phyloP scores from a whole-genome alignment of 1,284 basidiomycete species.

The Erythrobasidium hasegawianum region DNA sequence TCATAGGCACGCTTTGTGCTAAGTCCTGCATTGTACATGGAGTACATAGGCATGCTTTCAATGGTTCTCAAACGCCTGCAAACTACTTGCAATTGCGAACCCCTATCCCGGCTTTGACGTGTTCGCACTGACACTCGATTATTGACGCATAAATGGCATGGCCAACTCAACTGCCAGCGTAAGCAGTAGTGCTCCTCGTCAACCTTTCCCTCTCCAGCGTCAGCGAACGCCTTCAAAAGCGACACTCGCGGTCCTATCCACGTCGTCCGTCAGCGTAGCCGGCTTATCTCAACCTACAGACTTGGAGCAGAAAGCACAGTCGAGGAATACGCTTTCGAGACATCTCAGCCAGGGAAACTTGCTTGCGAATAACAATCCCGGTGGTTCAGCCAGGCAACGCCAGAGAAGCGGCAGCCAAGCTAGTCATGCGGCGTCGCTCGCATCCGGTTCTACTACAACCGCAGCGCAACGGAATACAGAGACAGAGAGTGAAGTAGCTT shows the following conservation, averaged over 20 bases:
- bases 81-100: too few species aligned
- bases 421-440: neutral
- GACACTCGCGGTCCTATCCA: conserved; percentile 4
- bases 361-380: neutral
- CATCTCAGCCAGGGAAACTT: conserved; percentile 27
- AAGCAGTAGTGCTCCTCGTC: neutral
- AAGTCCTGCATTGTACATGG: too few species aligned
- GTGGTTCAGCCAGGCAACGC: neutral
- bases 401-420: too few species aligned
- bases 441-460: neutral
- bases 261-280: conserved; percentile 9
- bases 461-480: neutral
- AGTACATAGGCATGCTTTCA: too few species aligned
- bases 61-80: too few species aligned
- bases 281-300: neutral
- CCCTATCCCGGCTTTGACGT: too few species aligned
- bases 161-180: neutral
- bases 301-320: conserved; percentile 20
- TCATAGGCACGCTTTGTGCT: too few species aligned
- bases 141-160: too few species aligned
- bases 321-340: conserved; percentile 13
- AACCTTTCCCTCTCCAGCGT: neutral
- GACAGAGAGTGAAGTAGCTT: conserved; percentile 4
- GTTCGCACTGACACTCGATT: too few species aligned
- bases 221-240: conserved; percentile 10